Evolutionary conservation across 805 yeast species (phyloP), one percentile per base, ranked within the genome.

Genomic region (Candida pseudoglaebosa): DNA sequence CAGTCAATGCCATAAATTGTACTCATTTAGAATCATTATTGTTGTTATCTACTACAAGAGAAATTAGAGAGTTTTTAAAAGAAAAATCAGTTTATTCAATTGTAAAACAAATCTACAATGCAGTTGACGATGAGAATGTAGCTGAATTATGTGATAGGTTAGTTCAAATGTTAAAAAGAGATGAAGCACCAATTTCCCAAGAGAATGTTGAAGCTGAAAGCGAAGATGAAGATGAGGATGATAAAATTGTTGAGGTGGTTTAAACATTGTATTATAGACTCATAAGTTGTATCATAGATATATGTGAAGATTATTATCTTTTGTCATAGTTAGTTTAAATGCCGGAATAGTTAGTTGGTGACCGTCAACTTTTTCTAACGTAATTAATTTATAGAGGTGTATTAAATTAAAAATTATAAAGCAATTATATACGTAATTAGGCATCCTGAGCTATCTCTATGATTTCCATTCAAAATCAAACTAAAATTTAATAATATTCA

Each of bases 161-260:
- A 29, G 99, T 90, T 16, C 91, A 91, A 57, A 77, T 88, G 80
- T 71, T 91, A 46, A 84, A 85, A 93, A 79, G 97, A 69, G 97
- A 91, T 54, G 97, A 90, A 53, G 76, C 73, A 7, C 74, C 77
- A 24, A 62, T 61, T 21, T 57, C 50, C 3, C 65, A 57, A 5
- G 45, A 38, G 4, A 62, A 50, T 6, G 71, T 63, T 29, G 66
- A 68, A 14, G 78, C 75, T 36, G 80, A 78, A 40, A 69, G 58
- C n/a, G 68, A 66, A 17, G 71, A 70, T 24, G 56, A 51, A 24
- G 26, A n/a, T n/a, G n/a, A n/a, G n/a, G 52, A 50, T 18, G 77
- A 73, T 39, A 65, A 70, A 45, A 70, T 80, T 32, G 71, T 71
- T 5, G 84, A 79, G 50, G 68, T 80, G 37, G 49, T 75, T 24